These are phyloP conservation scores for Fusarium protoensiforme DNA, from an alignment of 2,329 filamentous ascomycete genomes.

Conservation along the genomic window DNA sequence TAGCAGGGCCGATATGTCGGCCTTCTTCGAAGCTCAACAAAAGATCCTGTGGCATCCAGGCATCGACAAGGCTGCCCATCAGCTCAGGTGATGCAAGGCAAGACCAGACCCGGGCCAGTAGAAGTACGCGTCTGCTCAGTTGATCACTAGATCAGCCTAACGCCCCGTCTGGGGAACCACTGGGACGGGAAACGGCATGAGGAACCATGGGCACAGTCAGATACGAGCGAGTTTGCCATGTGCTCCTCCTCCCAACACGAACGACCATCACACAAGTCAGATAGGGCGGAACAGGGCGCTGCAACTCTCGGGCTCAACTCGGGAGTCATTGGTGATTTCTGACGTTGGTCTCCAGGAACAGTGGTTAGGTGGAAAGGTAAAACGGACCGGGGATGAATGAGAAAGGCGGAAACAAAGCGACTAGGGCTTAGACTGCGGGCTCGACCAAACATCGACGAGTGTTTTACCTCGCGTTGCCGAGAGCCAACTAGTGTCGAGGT, in stretches of 20 bases:
- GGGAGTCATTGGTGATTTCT: constrained; percentile 4
- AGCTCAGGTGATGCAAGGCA: constrained; percentile 24
- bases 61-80: constrained; percentile 26
- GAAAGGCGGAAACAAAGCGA: constrained; percentile 20
- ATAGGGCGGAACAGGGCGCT: constrained; percentile 6
- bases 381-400: constrained; percentile 15
- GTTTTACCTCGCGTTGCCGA: constrained; percentile 10
- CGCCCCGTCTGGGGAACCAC: constrained; percentile 11
- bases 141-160: constrained; percentile 29
- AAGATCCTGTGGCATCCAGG: constrained; percentile 30
- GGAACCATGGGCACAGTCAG: constrained; percentile 10
- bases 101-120: constrained; percentile 4
- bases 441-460: constrained; percentile 15
- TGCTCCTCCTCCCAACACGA: constrained; percentile 18
- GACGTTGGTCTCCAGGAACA: constrained; percentile 14
- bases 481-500: constrained; percentile 28
- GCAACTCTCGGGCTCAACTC: constrained; percentile 10
- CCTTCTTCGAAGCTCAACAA: constrained; percentile 35
- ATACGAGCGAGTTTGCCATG: constrained; percentile 34
- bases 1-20: constrained; percentile 35
- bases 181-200: constrained; percentile 34
- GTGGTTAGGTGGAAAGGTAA: constrained; percentile 4
- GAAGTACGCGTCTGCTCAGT: constrained; percentile 14
- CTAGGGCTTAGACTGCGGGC: constrained; percentile 23
- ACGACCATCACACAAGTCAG: constrained; percentile 12